Base-by-base conservation (phyloP, 2,329 filamentous ascomycete genomes). In the Aspergillus luchuensis region DNA sequence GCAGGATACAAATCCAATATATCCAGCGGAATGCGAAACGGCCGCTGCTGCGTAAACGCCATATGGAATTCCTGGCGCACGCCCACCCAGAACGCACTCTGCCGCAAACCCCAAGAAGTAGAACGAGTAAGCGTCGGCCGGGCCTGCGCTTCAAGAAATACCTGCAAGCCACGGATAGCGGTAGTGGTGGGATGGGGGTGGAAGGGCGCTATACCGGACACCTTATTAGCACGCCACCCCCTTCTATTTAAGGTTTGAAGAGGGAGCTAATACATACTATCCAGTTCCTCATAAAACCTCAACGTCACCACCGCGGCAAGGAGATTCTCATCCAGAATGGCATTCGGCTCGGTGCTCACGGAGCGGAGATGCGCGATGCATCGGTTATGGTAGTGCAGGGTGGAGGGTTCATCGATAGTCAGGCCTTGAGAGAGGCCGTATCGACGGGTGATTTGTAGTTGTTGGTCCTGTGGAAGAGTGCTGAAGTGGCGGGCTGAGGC, bases 51-150 rank as follows among this genome's bases (percentile, higher is more conserved):
- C 3, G 75, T 70, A 33, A 80, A 70, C 0, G 78, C 78, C 17
- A 80, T 74, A 64, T 81, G 81, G 7, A 82, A 74, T 65, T 82
- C 79, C 62, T 82, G 81, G 4, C 80, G 72, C 23, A 81, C 63
- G 10, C 64, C 64, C 36, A 64, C 33, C 63, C 63, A 65, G 38
- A 66, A 65, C 17, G 59, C 60, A 4, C 60, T 60, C 38, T 58
- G 56, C 17, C 63, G 58, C 5, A 66, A 36, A 17, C 47, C 5
- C 63, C 58, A 6, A 36, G 39, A 10, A 30, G 28, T 11, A 11
- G 28, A 11, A 30, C 8, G 2, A 5, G 7, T 28, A 28, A 28
- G 25, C 7, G 61, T 59, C n/a, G 60, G 45, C 2, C 43, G 23
- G 13, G 48, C 41, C 55, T 66, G 62, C 8, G 62, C 63, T 28